These are phyloP conservation scores for Diaporthe sp. DNA, from an alignment of 2,329 filamentous ascomycete species.

Conservation along the genomic window DNA sequence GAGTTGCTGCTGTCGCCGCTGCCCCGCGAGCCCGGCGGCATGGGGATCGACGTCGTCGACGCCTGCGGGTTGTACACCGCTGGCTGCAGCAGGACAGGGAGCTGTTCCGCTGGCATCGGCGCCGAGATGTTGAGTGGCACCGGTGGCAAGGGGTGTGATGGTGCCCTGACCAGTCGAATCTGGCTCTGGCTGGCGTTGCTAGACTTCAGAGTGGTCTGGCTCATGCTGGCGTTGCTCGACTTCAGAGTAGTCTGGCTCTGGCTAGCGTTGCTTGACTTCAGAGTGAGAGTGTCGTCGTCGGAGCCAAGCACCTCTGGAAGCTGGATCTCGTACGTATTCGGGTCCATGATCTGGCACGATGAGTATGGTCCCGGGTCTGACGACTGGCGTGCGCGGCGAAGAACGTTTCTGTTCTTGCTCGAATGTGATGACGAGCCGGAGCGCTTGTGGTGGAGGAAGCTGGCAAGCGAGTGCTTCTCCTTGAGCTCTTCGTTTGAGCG, in stretches of 20 bases:
- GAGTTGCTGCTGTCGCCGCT: conserved; percentile 32
- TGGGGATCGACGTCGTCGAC: conserved; percentile 37
- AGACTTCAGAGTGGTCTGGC: conserved; percentile 32
- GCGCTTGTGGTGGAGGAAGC: conserved; percentile 37
- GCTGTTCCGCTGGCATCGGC: conserved; percentile 62
- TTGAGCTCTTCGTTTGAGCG: conserved; percentile 44
- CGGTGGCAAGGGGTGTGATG: conserved; percentile 31
- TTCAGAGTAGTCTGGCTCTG: conserved; percentile 42
- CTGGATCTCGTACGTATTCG: conserved; percentile 40
- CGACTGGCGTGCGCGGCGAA: conserved; percentile 36
- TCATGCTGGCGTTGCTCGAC: conserved; percentile 38
- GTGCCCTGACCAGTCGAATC: conserved; percentile 31
- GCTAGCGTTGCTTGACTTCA: conserved; percentile 32
- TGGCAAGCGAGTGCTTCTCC: conserved; percentile 35
- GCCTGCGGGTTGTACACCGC: conserved; percentile 65
- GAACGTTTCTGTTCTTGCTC: conserved; percentile 31
- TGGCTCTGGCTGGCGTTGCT: conserved; percentile 30
- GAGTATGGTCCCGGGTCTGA: conserved; percentile 37
- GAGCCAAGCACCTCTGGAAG: conserved; percentile 45
- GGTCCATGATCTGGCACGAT: conserved; percentile 30
- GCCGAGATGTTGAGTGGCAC: conserved; percentile 57
- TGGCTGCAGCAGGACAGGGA: conserved; percentile 67
- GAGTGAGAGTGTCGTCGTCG: conserved; percentile 43
- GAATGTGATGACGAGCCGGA: conserved; percentile 33
- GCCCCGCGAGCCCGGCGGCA: conserved; percentile 36